Base-by-base conservation (phyloP, 257 asterid genomes). In the Henckelia pumila region DNA sequence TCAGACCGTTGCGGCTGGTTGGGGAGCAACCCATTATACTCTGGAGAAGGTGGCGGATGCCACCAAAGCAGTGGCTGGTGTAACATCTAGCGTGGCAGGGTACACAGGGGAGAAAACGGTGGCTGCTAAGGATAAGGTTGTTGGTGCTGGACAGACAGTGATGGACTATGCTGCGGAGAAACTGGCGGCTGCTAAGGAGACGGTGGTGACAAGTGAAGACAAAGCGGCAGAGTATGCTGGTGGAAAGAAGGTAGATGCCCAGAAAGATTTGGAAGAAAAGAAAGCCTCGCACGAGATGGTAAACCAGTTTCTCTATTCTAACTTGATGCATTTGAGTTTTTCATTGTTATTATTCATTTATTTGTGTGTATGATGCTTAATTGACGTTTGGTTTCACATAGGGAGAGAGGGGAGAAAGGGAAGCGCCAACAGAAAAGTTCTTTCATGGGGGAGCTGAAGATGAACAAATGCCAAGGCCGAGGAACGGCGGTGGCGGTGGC, bases 11-110 rank as follows among this genome's bases (percentile, higher is more conserved):
- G 94, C 80, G 56, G 89, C 93, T 0, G 96, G 96, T 0, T 91
- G 96, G 96, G 95, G 89, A 13, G 88, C 95, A 1, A 85, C 92
- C 7, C 94, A 84, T 20, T 84, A 65, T 13, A 89, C 96, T 0
- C 77, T 88, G 0, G 94, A 76, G 71, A 85, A 70, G 74, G 91
- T 81, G 0, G 90, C 90, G 0, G 88, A 76, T 76, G 89, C 92
- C 0, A 90, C 97, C 0, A 83, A 86, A 72, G 78, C 74, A 0
- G 77, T 74, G n/a, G 86, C 92, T 0, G 76, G 76, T 3, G 87
- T 75, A 4, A 80, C 92, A 1, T 74, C 92, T 0, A 70, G 76
- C 17, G 88, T 80, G 9, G 89, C 88, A 0, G 90, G 90, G 19
- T 82, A 75, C 0, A 83, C 92, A 0, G 92, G 88, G 0, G 84